These are phyloP conservation scores for Magnaporthales sp. DNA, from an alignment of 2,329 filamentous ascomycete genomes.

Conservation along the genomic window DNA sequence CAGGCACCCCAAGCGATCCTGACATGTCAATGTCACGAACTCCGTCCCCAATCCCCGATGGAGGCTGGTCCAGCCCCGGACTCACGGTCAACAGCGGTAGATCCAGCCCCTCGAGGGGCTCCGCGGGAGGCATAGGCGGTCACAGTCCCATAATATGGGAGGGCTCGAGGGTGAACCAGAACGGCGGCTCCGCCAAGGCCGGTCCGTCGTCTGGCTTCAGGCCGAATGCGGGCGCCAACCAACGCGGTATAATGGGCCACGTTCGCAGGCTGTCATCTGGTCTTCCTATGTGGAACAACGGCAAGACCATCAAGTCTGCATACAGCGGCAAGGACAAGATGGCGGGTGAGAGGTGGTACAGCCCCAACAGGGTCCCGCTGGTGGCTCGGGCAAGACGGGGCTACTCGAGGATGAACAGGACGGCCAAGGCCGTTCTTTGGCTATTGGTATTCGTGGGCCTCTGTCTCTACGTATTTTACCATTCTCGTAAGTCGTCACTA, in stretches of 20 bases:
- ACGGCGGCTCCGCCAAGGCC: slow-evolving; percentile 61
- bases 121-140: slow-evolving; percentile 41
- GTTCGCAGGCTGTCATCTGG: slow-evolving; percentile 73
- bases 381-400: slow-evolving; percentile 37
- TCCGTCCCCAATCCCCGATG: slow-evolving; percentile 74
- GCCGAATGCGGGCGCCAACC: slow-evolving; percentile 52
- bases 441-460: slow-evolving; percentile 51
- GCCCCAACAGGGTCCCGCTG: slow-evolving; percentile 31
- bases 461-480: slow-evolving; percentile 58
- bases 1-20: slow-evolving; percentile 42
- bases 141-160: slow-evolving; percentile 67
- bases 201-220: slow-evolving; percentile 45
- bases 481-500: slow-evolving; percentile 55
- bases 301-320: slow-evolving; percentile 21
- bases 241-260: slow-evolving; percentile 81
- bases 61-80: slow-evolving; percentile 82
- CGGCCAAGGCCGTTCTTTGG: slow-evolving; percentile 54
- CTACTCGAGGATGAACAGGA: slow-evolving; percentile 49
- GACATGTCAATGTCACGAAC: slow-evolving; percentile 81
- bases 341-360: slow-evolving; percentile 47
- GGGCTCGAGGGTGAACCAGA: slow-evolving; percentile 68
- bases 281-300: slow-evolving; percentile 61
- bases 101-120: slow-evolving; percentile 53
- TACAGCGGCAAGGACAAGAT: slow-evolving; percentile 75
- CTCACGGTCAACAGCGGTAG: slow-evolving; percentile 65